Evolutionary conservation across 2,329 filamentous ascomycete genomes (phyloP), one percentile per base, ranked within the genome.

Genomic region (Xylaria digitata): DNA sequence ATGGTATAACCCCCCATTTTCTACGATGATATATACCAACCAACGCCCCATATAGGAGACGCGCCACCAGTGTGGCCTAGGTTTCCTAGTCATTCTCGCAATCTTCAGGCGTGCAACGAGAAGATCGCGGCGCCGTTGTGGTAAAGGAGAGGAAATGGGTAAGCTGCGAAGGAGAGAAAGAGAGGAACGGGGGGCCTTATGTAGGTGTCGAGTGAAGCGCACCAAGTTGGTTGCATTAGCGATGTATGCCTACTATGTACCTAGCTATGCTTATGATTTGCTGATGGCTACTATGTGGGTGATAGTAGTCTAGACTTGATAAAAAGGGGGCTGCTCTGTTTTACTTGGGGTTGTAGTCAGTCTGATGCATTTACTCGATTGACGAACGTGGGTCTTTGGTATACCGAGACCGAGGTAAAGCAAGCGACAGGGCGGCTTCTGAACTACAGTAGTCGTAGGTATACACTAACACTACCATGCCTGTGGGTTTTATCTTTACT

Each of bases 321-420:
- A 17, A 26, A 26, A 6, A 49, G 23, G 21, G 3, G 11, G 6
- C 46, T 26, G 2, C n/a, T 49, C 6, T 49, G 13, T 49, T 30
- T 30, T 17, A 2, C 13, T 34, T 34, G 9, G 6, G 19, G n/a
- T 6, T 21, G n/a, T 9, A 19, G 43, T 7, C 9, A 21, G 21
- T 21, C n/a, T 46, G 19, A 34, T 34, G 32, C 6, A 34, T 34
- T 11, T 2, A 34, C 32, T 34, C 32, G 19, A 13, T 48, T 48
- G 21, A 48, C 19, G 45, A 48, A 48, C 45, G 45, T 48, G 19
- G 45, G 15, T 43, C 40, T 15, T n/a, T 43, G 40, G 6, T 43
- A n/a, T 43, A n/a, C 40, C 13, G 23, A 17, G 46, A 17, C 46
- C 46, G 46, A 49, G 46, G 46, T 49, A 49, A 49, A 49, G 32